Evolutionary conservation across 306 rosid species (phyloP), one percentile per base, ranked within the genome.

Genomic region (Lotus japonicus): DNA sequence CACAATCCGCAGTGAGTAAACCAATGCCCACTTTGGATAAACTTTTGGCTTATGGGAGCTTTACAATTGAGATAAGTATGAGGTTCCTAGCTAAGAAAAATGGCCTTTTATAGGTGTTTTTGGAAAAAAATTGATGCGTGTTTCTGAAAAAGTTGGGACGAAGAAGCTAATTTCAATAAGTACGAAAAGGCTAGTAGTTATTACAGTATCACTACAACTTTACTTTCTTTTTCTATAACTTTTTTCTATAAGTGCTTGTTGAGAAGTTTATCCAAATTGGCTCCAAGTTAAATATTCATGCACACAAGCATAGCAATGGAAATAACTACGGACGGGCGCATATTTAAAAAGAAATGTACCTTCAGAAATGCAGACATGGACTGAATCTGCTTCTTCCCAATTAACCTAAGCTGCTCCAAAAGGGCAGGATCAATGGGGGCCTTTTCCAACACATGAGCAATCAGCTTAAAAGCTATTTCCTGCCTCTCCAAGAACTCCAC

Each of bases 401-500:
- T 81, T n/a, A 80, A 66, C 80, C 92, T 83, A 72, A 88, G 86
- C 80, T 86, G 95, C 84, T 88, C 97, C 84, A 84, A 80, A 64
- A 94, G 84, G 41, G 72, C 80, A 6, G 87, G 54, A 66, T 94
- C 95, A 66, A 88, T 46, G 7, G 60, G 80, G 52, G 50, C 81
- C 77, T 85, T 81, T n/a, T 88, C 83, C 75, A 90, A 80, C 71
- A 85, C 82, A 59, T 90, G 92, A 46, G 90, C 95, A 75, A 88
- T 82, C 84, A 94, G 71, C 75, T 85, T 90, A 75, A 90, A 88
- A 64, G 96, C 95, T 71, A 90, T 77, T 51, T 86, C 99, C 55
- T 90, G 97, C 82, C 87, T 90, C 85, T 90, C 99, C 90, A 94
- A 86, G 70, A 69, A 84, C 52, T 86, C 95, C 57, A 94, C 86